These are phyloP conservation scores for Phyllosticta paracitricarpa DNA, from an alignment of 2,329 filamentous ascomycete species.

Conservation along the genomic window DNA sequence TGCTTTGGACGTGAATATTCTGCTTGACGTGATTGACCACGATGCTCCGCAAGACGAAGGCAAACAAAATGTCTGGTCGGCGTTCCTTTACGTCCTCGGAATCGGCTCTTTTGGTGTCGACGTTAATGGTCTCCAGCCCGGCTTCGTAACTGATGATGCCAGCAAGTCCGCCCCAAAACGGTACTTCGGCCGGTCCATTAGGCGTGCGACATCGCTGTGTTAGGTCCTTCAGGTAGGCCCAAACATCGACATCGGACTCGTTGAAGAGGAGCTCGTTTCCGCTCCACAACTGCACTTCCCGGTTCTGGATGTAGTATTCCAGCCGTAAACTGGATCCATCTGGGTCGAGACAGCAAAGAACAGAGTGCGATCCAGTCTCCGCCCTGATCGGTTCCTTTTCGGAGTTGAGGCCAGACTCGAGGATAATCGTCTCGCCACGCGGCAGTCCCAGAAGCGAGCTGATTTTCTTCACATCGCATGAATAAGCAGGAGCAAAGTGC, in stretches of 20 bases:
- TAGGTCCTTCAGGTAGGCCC: conserved; percentile 30
- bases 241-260: conserved; percentile 24
- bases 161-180: conserved; percentile 77
- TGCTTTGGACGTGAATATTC: conserved; percentile 56
- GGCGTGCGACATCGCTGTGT: conserved; percentile 19
- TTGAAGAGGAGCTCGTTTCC: conserved; percentile 20
- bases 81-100: conserved; percentile 12
- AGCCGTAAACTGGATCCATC: conserved; percentile 35
- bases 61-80: conserved; percentile 62
- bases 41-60: conserved; percentile 67
- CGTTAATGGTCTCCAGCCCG: conserved; percentile 53
- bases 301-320: conserved; percentile 23
- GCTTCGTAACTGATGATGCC: conserved; percentile 81
- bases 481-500: not conserved
- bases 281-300: conserved; percentile 20
- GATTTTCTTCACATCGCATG: not conserved
- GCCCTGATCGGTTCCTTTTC: conserved; percentile 27
- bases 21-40: conserved; percentile 62
- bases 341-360: conserved; percentile 56
- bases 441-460: conserved; percentile 26
- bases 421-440: conserved; percentile 30
- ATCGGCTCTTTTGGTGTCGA: conserved; percentile 21
- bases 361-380: conserved; percentile 57
- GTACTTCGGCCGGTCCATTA: conserved; percentile 25
- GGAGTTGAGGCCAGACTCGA: conserved; percentile 35